Percentiles rank a stretch among this genome's conserved stretches.
Conservation (phyloP, 139 green algal species). For the Chlorella sorokiniana region DNA sequence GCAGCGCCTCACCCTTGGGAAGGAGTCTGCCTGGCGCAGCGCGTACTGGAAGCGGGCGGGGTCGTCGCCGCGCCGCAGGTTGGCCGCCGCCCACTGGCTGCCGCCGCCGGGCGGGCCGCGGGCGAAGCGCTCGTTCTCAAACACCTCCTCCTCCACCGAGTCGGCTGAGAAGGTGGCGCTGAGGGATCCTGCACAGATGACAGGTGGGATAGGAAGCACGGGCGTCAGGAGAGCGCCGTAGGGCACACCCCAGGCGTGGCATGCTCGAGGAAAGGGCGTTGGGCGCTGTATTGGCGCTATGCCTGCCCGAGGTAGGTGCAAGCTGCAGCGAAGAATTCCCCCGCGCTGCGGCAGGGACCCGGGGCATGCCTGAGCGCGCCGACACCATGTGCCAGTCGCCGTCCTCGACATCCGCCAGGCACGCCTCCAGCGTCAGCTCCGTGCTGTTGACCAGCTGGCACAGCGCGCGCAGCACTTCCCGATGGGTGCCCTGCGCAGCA, state of each 20-base stretch:
- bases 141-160: slow-evolving; percentile 76
- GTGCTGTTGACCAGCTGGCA: slow-evolving; percentile 75
- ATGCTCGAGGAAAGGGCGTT: background rate
- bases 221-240: background rate
- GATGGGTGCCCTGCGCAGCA: slow-evolving; percentile 46
- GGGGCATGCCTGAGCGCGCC: slow-evolving; percentile 3
- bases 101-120: slow-evolving; percentile 50
- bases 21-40: slow-evolving; percentile 1
- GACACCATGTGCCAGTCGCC: slow-evolving; percentile 48
- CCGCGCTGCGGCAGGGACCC: background rate
- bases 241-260: too few relatives aligned
- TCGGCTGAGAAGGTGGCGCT: slow-evolving; percentile 11
- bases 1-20: background rate
- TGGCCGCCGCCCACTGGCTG: slow-evolving; percentile 15
- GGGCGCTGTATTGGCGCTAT: too few relatives aligned
- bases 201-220: background rate
- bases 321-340: too few relatives aligned
- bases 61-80: slow-evolving; percentile 10
- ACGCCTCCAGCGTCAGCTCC: slow-evolving; percentile 67
- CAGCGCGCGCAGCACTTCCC: slow-evolving; percentile 72
- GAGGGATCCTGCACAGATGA: slow-evolving; percentile 5
- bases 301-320: background rate
- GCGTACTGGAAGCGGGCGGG: slow-evolving; percentile 18
- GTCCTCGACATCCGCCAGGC: slow-evolving; percentile 52
- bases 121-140: slow-evolving; percentile 87